Evolutionary conservation across 139 green algal species (phyloP), one percentile per base, ranked within the genome.

Genomic region (Closterium sp.): DNA sequence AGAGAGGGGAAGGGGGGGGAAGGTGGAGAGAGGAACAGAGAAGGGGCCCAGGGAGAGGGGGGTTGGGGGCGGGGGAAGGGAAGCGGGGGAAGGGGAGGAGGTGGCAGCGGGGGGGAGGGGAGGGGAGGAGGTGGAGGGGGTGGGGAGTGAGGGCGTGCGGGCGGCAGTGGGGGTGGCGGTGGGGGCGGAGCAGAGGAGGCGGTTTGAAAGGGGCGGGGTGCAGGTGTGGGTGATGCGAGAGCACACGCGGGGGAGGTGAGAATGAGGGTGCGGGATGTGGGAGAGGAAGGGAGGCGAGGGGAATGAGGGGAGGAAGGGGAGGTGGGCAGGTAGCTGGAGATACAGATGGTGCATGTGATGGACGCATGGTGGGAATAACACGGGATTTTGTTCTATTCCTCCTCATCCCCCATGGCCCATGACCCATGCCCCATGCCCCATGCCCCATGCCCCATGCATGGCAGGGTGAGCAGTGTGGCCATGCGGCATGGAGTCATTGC

Each of bases 111-210:
- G 16, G 33, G 16, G 16, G 16, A 87, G 84, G 3, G 33, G 33
- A 2, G 33, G 33, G 16, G 33, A 25, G 0, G 33, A 34, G 33
- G 33, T 34, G 33, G 86, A 89, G 66, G 66, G 32, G 35, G 33
- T 84, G n/a, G 32, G 83, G 33, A 30, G 7, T 35, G 31, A 91
- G 23, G 33, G 32, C 31, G n/a, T 85, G 85, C 33, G 25, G 21
- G 86, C 32, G 43, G 91, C 91, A 31, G 90, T 93, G 19, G 84
- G 35, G 36, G 33, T 92, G 84, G 19, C 90, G 3, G 34, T 91
- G 25, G 35, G 25, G 4, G 32, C 90, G 31, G 33, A 92, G 90
- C 38, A 91, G 90, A 91, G 87, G 87, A 34, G n/a, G 21, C 83
- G 83, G 28, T 34, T 21, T 16, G 83, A 23, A 23, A 1, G 85